These are phyloP conservation scores for Yamadazyma dendronema DNA, from an alignment of 1,139 yeast species.

Conservation along the genomic window DNA sequence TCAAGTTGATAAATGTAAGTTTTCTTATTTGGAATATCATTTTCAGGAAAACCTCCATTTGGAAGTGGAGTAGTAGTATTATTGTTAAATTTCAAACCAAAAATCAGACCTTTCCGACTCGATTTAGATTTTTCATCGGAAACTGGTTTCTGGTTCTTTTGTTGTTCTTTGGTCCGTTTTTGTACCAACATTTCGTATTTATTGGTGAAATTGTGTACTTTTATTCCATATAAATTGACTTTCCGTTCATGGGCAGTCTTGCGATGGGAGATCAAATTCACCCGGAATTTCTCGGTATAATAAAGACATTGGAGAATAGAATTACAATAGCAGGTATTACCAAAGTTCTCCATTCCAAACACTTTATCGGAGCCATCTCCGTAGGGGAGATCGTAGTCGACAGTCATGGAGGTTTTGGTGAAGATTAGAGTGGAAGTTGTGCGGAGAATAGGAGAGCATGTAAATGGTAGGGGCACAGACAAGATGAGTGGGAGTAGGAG, in stretches of 20 bases:
- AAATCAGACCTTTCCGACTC: conserved; percentile 37
- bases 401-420: conserved; percentile 3
- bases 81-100: conserved; percentile 40
- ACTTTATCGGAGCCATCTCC: conserved; percentile 73
- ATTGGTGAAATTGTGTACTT: conserved; percentile 45
- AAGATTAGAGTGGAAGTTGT: conserved; percentile 5
- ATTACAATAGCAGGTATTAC: conserved; percentile 92
- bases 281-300: conserved; percentile 69
- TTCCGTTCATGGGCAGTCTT: conserved; percentile 37
- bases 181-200: conserved; percentile 43
- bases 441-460: background rate
- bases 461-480: background rate
- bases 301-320: conserved; percentile 87
- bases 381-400: conserved; percentile 27
- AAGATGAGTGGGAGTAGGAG: background rate
- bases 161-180: conserved; percentile 39
- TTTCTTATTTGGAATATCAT: conserved; percentile 17
- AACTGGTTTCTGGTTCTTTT: conserved; percentile 12
- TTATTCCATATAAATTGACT: conserved; percentile 39
- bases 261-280: conserved; percentile 43
- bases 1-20: conserved; percentile 29
- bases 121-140: conserved; percentile 29
- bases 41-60: conserved; percentile 7
- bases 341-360: conserved; percentile 94
- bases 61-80: conserved; percentile 8